phyloP scores from a whole-genome alignment of 768 basidiomycete genomes.

The Xerocomellus dryophilus region DNA sequence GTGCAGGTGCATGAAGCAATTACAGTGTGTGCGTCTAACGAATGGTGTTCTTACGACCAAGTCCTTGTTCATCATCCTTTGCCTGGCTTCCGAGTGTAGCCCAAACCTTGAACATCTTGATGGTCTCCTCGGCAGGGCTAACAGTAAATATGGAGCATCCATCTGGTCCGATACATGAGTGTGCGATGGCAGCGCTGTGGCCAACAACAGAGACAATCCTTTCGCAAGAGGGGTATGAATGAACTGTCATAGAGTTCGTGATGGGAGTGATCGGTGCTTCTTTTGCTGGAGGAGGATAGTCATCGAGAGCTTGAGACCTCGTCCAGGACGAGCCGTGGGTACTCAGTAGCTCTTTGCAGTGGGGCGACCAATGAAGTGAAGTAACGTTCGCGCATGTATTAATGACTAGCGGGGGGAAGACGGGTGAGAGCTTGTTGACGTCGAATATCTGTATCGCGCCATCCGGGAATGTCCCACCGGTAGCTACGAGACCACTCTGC shows the following conservation, averaged over 20 bases:
- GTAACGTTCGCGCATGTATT: slow-evolving; percentile 50
- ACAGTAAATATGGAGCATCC: slow-evolving; percentile 64
- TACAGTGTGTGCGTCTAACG: slow-evolving; percentile 18
- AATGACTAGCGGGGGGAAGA: slow-evolving; percentile 47
- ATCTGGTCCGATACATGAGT: slow-evolving; percentile 61
- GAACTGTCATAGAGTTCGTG: slow-evolving; percentile 46
- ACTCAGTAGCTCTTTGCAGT: slow-evolving; percentile 82
- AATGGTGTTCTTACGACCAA: slow-evolving; percentile 25
- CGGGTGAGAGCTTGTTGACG: slow-evolving; percentile 38
- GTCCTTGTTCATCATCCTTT: slow-evolving; percentile 21
- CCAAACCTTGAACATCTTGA: slow-evolving; percentile 77
- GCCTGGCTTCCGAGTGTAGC: slow-evolving; percentile 19
- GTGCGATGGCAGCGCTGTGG: slow-evolving; percentile 52
- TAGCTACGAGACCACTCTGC: slow-evolving; percentile 64
- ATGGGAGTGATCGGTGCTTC: slow-evolving; percentile 25
- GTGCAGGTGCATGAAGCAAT: slow-evolving; percentile 4
- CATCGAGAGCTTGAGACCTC: slow-evolving; percentile 18
- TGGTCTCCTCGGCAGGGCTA: slow-evolving; percentile 60
- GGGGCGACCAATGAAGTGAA: slow-evolving; percentile 66
- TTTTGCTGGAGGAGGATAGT: slow-evolving; percentile 19
- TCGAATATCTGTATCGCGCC: slow-evolving; percentile 56
- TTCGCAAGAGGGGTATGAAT: slow-evolving; percentile 51
- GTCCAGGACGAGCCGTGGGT: slow-evolving; percentile 55
- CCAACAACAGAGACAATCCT: slow-evolving; percentile 54
- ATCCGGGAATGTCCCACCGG: slow-evolving; percentile 64